phyloP scores from a whole-genome alignment of 495 filamentous ascomycete genomes.

The Amniculicola lignicola region DNA sequence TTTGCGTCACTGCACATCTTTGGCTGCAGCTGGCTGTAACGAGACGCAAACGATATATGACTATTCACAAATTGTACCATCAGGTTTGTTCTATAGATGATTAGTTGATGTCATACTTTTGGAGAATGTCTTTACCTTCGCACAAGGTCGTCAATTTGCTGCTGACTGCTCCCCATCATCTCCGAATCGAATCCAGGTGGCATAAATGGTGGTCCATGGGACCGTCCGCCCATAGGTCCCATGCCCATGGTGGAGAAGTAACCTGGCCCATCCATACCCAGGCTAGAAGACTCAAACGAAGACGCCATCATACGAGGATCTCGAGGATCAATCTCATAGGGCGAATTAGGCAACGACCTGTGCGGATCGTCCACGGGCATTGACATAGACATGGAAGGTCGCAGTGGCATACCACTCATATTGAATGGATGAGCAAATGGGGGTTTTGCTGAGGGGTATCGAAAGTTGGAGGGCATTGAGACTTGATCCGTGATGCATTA shows the following conservation, averaged over 20 bases:
- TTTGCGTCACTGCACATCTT: slow-evolving; percentile 39
- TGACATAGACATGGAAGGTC: slow-evolving; percentile 15
- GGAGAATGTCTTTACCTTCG: slow-evolving; percentile 20
- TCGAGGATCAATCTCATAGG: slow-evolving; percentile 30
- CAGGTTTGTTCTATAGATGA: slow-evolving; percentile 36
- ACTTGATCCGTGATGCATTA: background rate
- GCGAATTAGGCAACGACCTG: slow-evolving; percentile 11
- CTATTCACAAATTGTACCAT: slow-evolving; percentile 39
- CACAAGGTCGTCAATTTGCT: slow-evolving; percentile 24
- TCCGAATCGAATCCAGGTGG: slow-evolving; percentile 23
- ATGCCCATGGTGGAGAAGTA: slow-evolving; percentile 24
- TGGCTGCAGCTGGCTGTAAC: slow-evolving; percentile 40
- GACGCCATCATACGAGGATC: slow-evolving; percentile 23
- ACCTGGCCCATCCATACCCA: slow-evolving; percentile 24
- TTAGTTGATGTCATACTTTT: background rate
- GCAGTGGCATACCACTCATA: slow-evolving; percentile 11
- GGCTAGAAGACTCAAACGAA: slow-evolving; percentile 13
- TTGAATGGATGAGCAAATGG: background rate
- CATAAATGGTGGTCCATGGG: slow-evolving; percentile 4
- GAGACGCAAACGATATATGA: slow-evolving; percentile 21
- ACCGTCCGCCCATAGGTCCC: slow-evolving; percentile 5
- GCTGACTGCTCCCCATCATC: slow-evolving; percentile 12
- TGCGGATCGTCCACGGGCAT: slow-evolving; percentile 18
- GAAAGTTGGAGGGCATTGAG: slow-evolving; percentile 7
- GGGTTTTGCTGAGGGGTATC: background rate